Base-by-base conservation (phyloP, 495 filamentous ascomycete genomes). In the Penicillium paradoxum region DNA sequence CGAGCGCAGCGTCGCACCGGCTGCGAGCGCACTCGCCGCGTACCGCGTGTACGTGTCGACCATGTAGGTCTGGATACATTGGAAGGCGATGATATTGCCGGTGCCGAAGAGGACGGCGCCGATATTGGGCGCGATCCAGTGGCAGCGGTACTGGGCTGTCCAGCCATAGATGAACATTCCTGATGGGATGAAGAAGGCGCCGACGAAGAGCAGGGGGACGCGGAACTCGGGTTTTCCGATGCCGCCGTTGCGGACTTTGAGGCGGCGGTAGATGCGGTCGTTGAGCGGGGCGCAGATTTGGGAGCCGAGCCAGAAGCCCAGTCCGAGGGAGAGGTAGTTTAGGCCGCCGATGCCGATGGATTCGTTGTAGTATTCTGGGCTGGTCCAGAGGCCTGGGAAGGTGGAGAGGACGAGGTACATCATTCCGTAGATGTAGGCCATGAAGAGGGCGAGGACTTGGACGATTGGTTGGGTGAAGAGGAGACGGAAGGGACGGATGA, bases 11-110 rank as follows among this genome's bases (percentile, higher is more conserved):
- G 90, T 79, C 3, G 83, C 80, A 1, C 75, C 76, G 1, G 90
- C 87, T 0, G 76, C 85, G 11, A 89, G 63, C 1, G 87, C 90
- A 54, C 79, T 84, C 8, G 89, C 88, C 7, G 89, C 86, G 64
- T 80, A 93, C 6, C 79, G 76, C 21, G 82, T 82, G 66, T 91
- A 91, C 6, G 84, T 68, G 62, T 95, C 89, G n/a, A 91, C 81
- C 41, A 90, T 69, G 59, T 88, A 93, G 8, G 82, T 83, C 70
- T 88, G 84, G 32, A 84, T 80, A 55, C 81, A 85, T 68, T 89
- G 87, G 62, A 86, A 87, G 0, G 74, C 70, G 5, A 86, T 73
- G 49, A 88, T 86, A 8, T 71, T 77, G 5, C 85, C 85, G 6
- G 71, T 65, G 7, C 71, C 66, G 50, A 88, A 84, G 14, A 90